Conservation (phyloP, 1,284 basidiomycete genomes). For the Ceratobasidium papillatum region DNA sequence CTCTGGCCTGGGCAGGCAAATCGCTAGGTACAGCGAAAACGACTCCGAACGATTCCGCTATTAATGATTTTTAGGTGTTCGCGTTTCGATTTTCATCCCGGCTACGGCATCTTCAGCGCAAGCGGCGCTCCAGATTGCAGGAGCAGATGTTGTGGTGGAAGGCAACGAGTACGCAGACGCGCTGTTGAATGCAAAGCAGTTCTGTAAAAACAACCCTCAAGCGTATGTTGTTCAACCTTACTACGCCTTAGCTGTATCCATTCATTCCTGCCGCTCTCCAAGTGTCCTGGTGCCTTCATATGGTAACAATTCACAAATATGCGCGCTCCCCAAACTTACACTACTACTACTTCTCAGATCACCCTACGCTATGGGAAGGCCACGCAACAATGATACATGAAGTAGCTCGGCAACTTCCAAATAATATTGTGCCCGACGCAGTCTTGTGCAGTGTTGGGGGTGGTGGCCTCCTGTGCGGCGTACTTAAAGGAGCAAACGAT, state of each 20-base stretch:
- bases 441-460: constrained; percentile 81
- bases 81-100: constrained; percentile 73
- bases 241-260: neutral
- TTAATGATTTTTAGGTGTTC: constrained; percentile 56
- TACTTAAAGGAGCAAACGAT: constrained; percentile 68
- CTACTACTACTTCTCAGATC: constrained; percentile 52
- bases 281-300: constrained; percentile 22
- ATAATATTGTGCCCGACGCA: constrained; percentile 64
- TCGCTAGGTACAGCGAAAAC: constrained; percentile 39
- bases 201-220: constrained; percentile 57
- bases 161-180: constrained; percentile 68
- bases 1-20: constrained; percentile 68
- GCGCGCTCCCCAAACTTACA: neutral
- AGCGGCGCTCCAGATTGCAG: constrained; percentile 57
- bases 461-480: constrained; percentile 71
- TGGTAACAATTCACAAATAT: neutral
- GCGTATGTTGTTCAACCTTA: neutral
- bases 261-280: neutral
- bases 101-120: constrained; percentile 27
- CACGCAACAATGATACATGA: constrained; percentile 75
- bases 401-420: constrained; percentile 62
- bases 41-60: neutral
- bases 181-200: constrained; percentile 58
- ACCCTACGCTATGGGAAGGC: constrained; percentile 72
- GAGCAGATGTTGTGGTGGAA: constrained; percentile 63